Conservation (phyloP, 495 filamentous ascomycete genomes). For the Daldinia childiae region DNA sequence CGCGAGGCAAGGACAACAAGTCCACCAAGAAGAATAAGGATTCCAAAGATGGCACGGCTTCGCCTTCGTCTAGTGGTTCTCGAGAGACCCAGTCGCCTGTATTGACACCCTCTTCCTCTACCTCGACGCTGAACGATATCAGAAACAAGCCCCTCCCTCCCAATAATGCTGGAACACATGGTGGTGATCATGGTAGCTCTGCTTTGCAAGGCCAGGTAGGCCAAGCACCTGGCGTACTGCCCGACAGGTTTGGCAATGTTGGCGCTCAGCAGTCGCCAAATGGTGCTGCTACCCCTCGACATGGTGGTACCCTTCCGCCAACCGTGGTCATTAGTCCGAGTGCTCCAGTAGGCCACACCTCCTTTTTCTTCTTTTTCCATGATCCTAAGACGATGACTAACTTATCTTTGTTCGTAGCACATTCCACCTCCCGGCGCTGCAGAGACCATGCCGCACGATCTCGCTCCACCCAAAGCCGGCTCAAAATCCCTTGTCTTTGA, state of each 20-base stretch:
- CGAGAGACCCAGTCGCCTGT: conserved; percentile 67
- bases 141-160: conserved; percentile 82
- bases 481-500: conserved; percentile 91
- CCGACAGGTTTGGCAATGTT: conserved; percentile 57
- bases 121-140: conserved; percentile 83
- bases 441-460: conserved; percentile 98
- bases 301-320: conserved; percentile 73
- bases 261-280: conserved; percentile 59
- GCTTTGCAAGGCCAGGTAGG: conserved; percentile 54
- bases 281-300: conserved; percentile 74
- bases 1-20: conserved; percentile 91
- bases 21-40: conserved; percentile 94
- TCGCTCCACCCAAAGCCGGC: conserved; percentile 88
- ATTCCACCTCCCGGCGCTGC: conserved; percentile 90
- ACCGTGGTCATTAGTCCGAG: conserved; percentile 97
- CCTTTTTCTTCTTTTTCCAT: conserved; percentile 1
- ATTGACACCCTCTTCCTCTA: conserved; percentile 81
- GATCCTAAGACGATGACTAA: conserved; percentile 16
- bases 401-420: conserved; percentile 68
- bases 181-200: conserved; percentile 54
- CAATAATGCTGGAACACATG: conserved; percentile 69
- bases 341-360: conserved; percentile 75
- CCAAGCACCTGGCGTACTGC: conserved; percentile 37
- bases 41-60: conserved; percentile 78
- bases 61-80: conserved; percentile 70